phyloP scores from a whole-genome alignment of 345 rosid genomes.

The Salix suchowensis region DNA sequence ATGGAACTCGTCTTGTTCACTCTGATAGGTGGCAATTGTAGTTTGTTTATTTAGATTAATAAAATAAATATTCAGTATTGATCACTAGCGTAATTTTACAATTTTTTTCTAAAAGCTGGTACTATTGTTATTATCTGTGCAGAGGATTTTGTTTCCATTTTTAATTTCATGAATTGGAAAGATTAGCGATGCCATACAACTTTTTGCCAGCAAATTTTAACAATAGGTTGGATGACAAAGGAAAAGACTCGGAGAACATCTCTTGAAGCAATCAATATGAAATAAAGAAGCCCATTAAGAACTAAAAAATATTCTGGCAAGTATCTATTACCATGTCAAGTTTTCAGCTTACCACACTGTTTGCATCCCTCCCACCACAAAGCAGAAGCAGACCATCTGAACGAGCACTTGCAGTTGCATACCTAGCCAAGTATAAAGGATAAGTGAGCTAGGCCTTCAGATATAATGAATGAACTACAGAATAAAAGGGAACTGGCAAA shows the following conservation, averaged over 20 bases:
- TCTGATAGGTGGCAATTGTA: too few species aligned
- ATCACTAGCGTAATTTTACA: neutral
- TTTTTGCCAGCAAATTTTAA: neutral
- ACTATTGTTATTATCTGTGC: neutral
- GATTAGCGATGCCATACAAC: neutral
- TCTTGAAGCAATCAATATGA: neutral
- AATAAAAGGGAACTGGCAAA: neutral
- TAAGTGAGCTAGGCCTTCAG: slow-evolving; percentile 2
- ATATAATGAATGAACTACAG: neutral
- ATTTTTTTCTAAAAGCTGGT: neutral
- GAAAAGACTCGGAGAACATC: neutral
- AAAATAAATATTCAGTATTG: neutral
- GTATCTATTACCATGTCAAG: neutral
- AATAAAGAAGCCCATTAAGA: neutral
- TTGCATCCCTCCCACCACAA: slow-evolving; percentile 98
- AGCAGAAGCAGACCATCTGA: slow-evolving; percentile 99
- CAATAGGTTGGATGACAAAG: neutral
- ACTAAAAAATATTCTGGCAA: neutral
- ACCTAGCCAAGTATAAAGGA: slow-evolving; percentile 48
- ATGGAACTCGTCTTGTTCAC: neutral
- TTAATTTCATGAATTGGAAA: neutral
- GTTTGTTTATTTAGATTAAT: neutral
- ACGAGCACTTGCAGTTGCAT: slow-evolving; percentile 99
- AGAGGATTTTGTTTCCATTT: neutral
- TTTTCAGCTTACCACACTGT: slow-evolving; percentile 73